Percentiles rank a stretch among this genome's conserved stretches.
Conservation (phyloP, 306 rosid genomes). For the Mucuna pruriens region DNA sequence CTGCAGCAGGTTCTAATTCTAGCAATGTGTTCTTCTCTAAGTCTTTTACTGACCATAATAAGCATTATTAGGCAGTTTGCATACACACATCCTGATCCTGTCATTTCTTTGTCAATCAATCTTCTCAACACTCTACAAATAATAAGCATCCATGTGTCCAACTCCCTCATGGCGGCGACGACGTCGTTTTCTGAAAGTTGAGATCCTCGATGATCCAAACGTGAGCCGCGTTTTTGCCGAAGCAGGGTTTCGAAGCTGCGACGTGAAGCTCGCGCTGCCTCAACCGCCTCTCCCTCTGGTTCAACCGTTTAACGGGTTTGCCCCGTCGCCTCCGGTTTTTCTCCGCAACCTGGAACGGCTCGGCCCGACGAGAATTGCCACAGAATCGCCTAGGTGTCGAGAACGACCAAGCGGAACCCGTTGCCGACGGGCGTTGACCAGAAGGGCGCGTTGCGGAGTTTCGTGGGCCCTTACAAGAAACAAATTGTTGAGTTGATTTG, state of each 20-base stretch:
- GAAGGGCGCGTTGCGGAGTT: conserved; percentile 54
- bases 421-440: conserved; percentile 70
- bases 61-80: conserved; percentile 44
- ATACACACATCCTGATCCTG: conserved; percentile 58
- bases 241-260: conserved; percentile 81
- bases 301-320: conserved; percentile 35
- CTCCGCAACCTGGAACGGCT: conserved; percentile 58
- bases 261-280: conserved; percentile 68
- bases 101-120: conserved; percentile 86
- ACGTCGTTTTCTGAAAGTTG: conserved; percentile 61
- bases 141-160: conserved; percentile 96
- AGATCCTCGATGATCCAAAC: conserved; percentile 88
- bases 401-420: conserved; percentile 61
- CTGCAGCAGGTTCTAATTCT: conserved; percentile 64
- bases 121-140: conserved; percentile 83
- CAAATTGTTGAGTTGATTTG: no score
- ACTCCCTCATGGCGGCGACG: conserved; percentile 46
- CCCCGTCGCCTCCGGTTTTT: conserved; percentile 70
- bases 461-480: conserved; percentile 29
- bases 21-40: conserved; percentile 46
- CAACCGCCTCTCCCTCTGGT: conserved; percentile 59
- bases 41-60: conserved; percentile 48
- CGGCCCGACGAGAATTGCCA: conserved; percentile 69
- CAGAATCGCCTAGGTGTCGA: conserved; percentile 60
- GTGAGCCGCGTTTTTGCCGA: conserved; percentile 90